Conservation (phyloP, 2,329 filamentous ascomycete species). For the Colletotrichum horii region DNA sequence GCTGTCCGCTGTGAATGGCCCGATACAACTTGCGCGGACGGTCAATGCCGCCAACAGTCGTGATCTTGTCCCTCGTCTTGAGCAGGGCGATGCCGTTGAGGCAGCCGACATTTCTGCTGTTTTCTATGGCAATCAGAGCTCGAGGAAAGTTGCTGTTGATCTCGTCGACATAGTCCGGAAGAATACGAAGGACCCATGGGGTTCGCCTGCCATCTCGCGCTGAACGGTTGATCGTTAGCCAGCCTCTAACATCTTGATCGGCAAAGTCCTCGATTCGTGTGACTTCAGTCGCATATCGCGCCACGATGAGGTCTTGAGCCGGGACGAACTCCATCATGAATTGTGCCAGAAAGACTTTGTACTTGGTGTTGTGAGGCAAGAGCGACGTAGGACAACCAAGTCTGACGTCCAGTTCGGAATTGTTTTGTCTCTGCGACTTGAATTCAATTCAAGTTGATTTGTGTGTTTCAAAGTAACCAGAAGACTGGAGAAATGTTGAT, state of each 20-base stretch:
- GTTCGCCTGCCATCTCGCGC: not conserved
- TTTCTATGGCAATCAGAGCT: not conserved
- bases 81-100: not conserved
- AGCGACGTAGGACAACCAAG: not conserved
- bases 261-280: not conserved
- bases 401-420: not conserved
- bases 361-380: no score
- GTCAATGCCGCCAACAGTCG: rapidly evolving
- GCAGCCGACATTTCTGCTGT: not conserved
- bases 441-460: not conserved
- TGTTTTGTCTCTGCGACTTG: not conserved
- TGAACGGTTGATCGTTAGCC: not conserved
- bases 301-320: not conserved
- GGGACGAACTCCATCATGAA: not conserved
- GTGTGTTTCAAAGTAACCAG: not conserved
- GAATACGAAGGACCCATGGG: not conserved
- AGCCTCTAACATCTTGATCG: not conserved
- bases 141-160: not conserved
- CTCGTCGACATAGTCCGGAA: not conserved
- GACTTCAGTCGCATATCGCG: not conserved
- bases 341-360: no score
- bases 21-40: not conserved
- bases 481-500: not conserved
- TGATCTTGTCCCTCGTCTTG: not conserved
- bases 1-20: not conserved